phyloP scores from a whole-genome alignment of 768 basidiomycete species.

The Tricholoma terreum region DNA sequence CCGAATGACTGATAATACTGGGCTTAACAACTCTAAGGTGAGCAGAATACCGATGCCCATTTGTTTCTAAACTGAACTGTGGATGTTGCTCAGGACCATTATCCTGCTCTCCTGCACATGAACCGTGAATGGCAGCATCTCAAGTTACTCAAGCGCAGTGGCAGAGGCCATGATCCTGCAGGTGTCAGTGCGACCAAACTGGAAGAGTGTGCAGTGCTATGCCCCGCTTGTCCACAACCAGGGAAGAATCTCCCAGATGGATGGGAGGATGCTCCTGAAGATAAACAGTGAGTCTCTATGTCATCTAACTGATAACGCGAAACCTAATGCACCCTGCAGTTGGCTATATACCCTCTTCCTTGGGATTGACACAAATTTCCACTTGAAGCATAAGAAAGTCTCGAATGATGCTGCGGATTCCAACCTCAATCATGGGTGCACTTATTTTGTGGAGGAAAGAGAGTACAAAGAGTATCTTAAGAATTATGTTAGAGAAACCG shows the following conservation, averaged over 20 bases:
- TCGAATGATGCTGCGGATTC: constrained; percentile 25
- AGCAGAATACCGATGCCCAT: background rate
- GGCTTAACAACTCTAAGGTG: background rate
- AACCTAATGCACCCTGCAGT: constrained; percentile 5
- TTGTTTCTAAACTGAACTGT: background rate
- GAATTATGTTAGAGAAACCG: constrained; percentile 15
- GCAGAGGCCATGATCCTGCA: constrained; percentile 11
- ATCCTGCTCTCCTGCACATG: constrained; percentile 16
- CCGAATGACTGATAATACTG: constrained; percentile 11
- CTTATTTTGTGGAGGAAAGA: constrained; percentile 26
- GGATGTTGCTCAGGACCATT: constrained; percentile 16
- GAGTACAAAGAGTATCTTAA: constrained; percentile 23
- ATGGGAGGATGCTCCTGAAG: constrained; percentile 14
- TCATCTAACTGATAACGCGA: background rate
- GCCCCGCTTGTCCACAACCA: constrained; percentile 27
- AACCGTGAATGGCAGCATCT: constrained; percentile 18
- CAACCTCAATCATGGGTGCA: constrained; percentile 24
- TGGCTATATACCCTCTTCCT: constrained; percentile 25
- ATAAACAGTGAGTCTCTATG: constrained; percentile 9
- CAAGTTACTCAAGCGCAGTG: constrained; percentile 19
- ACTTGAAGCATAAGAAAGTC: constrained; percentile 25
- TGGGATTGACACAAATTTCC: constrained; percentile 32
- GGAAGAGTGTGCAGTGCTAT: constrained; percentile 21
- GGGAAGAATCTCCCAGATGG: constrained; percentile 20
- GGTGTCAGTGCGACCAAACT: constrained; percentile 10